Evolutionary conservation across 2,329 filamentous ascomycete genomes (phyloP), one percentile per base, ranked within the genome.

Genomic region (Fonsecaea pedrosoi): DNA sequence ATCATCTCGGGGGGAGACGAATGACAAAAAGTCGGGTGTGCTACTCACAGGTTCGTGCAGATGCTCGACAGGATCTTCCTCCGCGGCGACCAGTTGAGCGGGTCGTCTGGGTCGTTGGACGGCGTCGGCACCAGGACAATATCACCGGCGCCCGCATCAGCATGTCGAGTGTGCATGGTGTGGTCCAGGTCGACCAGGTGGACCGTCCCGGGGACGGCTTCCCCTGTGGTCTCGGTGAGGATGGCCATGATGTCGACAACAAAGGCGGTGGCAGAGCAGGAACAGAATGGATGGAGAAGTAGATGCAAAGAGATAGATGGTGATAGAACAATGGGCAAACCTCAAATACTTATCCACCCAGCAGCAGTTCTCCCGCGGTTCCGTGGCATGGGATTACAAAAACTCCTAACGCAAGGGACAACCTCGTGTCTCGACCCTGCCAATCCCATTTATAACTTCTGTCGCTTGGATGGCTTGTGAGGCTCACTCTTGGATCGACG

Each of bases 71-170:
- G 64, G 40, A 73, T 45, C 64, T 80, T 80, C 18, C 78, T 72
- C 30, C 70, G 60, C 25, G 71, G 73, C 2, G 72, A 69, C 78
- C 78, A 80, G 57, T 79, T 79, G 55, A 80, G 69, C 7, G 78
- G 78, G 61, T 81, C 79, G 63, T 80, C 76, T 2, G 79, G 78
- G 65, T 81, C 77, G 32, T 72, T 66, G 7, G 76, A 78, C 4
- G 80, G 80, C 1, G 70, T 69, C 1, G 78, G 78, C 1, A 76
- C 72, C 9, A 79, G 74, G 5, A 79, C 70, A 30, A 80, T 75
- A 50, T 77, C 75, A 10, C 64, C 53, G n/a, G 73, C 59, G 13
- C 40, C 59, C 25, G 70, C 69, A 12, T 65, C 34, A 13, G 66
- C 66, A 35, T 68, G 66, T 25, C 66, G 63, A n/a, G 60, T 70